Evolutionary conservation across 2,329 filamentous ascomycete species (phyloP), one percentile per base, ranked within the genome.

Genomic region (Allantophomopsis lycopodina): DNA sequence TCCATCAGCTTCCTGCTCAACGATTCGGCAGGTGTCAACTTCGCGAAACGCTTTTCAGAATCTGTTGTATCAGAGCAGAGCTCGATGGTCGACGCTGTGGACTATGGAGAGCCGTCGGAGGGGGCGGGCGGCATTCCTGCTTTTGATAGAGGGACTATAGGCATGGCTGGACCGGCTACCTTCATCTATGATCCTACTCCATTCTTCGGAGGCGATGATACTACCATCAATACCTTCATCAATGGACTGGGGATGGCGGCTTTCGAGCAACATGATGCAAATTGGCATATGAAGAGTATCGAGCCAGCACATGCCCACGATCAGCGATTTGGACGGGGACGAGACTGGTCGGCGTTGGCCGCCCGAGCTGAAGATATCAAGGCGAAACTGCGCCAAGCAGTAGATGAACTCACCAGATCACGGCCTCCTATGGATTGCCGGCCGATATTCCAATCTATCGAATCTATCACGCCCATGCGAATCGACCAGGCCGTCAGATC

Each of bases 1-100:
- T 56, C 54, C 3, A 55, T 56, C 38, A 46, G 51, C 7, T 56
- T 56, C 14, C 44, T 56, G 5, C 48, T 56, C 10, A 56, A 56
- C 36, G 49, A 47, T 13, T 43, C 51, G 1, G 44, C 42, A 10
- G 53, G 55, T 14, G 40, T 39, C 11, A 52, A 55, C n/a, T 55
- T 55, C 37, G 48, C 53, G 30, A 42, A 44, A 13, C 49, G 50
- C 31, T 55, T 53, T 21, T 51, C 52, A 1, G 48, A 54, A 23
- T 48, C 47, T 13, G 44, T 44, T 2, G 52, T 49, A 2, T 18
- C 48, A 11, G 51, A 46, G 40, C 51, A 46, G 17, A 41, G 40
- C 15, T 42, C 32, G 28, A 45, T 41, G 33, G 32, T 41, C 1
- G 37, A 32, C 32, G 7, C 13, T 2, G 32, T 38, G 11, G 37